A percentile compares a stretch with the other conserved stretches of the same genome.
Conservation (phyloP, 2,329 filamentous ascomycete genomes). For the Parastagonospora nodorum region DNA sequence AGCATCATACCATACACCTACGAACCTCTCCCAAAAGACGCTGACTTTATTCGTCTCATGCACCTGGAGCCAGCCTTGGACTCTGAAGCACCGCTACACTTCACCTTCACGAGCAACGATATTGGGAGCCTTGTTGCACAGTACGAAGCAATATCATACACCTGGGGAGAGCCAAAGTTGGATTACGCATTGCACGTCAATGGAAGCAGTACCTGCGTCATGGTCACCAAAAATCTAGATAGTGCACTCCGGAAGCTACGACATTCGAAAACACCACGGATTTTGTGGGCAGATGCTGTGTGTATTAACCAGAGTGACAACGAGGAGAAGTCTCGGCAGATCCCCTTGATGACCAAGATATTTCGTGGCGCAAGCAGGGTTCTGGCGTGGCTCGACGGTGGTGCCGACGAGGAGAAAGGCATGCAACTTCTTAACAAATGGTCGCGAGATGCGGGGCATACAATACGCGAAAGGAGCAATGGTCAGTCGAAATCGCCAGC, state of each 20-base stretch:
- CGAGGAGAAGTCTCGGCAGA: constrained; percentile 16
- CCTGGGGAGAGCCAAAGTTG: constrained; percentile 5
- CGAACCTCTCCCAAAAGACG: neutral
- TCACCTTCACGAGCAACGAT: neutral
- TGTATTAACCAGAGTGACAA: constrained; percentile 22
- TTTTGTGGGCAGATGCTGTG: constrained; percentile 18
- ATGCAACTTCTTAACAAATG: neutral
- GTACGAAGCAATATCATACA: constrained; percentile 20
- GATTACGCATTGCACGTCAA: neutral
- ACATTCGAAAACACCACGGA: neutral
- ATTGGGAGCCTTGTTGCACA: neutral
- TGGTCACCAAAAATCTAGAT: constrained; percentile 13
- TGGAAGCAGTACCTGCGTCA: neutral
- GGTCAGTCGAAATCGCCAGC: too few relatives aligned
- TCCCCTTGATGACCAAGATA: constrained; percentile 19
- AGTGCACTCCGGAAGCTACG: constrained; percentile 6
- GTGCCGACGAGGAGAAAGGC: constrained; percentile 1
- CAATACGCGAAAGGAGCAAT: neutral
- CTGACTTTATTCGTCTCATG: neutral
- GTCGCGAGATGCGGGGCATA: neutral
- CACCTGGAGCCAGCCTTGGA: constrained; percentile 2
- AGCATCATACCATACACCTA: neutral
- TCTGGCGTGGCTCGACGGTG: constrained; percentile 12
- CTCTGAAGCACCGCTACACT: neutral
- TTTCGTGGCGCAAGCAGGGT: constrained; percentile 11